Evolutionary conservation across 352 stramenopile genomes (phyloP).

Genomic region (Saprolegnia diclina): DNA sequence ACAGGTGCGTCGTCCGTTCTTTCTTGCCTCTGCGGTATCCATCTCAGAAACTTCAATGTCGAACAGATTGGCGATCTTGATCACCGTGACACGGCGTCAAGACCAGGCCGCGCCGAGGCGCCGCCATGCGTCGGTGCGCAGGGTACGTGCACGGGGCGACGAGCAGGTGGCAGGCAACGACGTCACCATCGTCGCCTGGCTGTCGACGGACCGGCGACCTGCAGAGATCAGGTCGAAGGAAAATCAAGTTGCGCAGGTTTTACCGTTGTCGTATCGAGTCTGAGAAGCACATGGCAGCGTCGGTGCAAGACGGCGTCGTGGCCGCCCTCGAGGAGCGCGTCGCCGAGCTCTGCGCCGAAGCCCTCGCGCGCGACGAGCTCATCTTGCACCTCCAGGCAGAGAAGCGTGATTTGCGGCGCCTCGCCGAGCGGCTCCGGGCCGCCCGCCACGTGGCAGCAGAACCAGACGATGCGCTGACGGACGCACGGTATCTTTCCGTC

Average conservation of each 20-base stretch:
- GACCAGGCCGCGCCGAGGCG: too few species aligned
- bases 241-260: too few species aligned
- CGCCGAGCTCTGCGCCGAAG: conserved; percentile 39
- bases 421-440: conserved; percentile 47
- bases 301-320: conserved; percentile 2
- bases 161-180: too few species aligned
- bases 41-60: background rate
- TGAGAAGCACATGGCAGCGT: background rate
- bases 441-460: background rate
- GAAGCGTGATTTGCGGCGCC: conserved; percentile 48
- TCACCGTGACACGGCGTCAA: background rate
- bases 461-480: conserved; percentile 18
- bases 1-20: background rate
- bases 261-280: background rate
- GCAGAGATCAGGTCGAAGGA: too few species aligned
- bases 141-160: too few species aligned
- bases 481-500: conserved; percentile 29
- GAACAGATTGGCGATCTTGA: conserved; percentile 1
- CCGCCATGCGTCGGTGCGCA: too few species aligned
- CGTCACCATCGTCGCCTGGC: too few species aligned
- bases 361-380: conserved; percentile 62
- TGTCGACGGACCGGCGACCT: too few species aligned
- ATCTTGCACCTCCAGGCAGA: conserved; percentile 73
- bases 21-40: background rate
- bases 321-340: conserved; percentile 43